A percentile compares a stretch with the other conserved stretches of the same genome.
phyloP scores from a whole-genome alignment of 345 rosid species.

The Abelmoschus esculentus region DNA sequence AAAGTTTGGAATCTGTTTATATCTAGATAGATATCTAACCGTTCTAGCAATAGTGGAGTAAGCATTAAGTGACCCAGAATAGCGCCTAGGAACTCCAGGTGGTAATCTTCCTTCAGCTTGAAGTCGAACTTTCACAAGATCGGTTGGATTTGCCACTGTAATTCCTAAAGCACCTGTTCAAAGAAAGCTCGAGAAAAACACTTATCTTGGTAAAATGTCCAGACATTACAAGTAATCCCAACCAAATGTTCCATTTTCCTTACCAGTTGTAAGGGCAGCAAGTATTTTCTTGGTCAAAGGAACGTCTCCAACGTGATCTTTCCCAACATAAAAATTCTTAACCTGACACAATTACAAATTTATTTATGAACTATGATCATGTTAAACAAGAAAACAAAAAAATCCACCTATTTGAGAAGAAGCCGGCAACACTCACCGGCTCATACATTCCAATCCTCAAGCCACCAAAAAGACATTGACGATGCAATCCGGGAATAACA shows the following conservation, averaged over 20 bases:
- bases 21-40: conserved; percentile 37
- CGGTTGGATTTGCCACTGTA: conserved; percentile 87
- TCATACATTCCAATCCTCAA: conserved; percentile 94
- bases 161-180: conserved; percentile 84
- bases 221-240: background rate
- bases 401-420: background rate
- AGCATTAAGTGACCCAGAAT: conserved; percentile 87
- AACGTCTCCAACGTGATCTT: conserved; percentile 82
- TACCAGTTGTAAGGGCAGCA: conserved; percentile 98
- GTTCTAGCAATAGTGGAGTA: conserved; percentile 86
- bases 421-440: conserved; percentile 55
- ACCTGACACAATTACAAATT: conserved; percentile 39
- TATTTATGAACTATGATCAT: background rate
- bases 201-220: background rate
- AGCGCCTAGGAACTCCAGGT: conserved; percentile 90
- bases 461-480: conserved; percentile 91
- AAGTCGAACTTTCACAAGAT: conserved; percentile 97
- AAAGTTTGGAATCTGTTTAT: conserved; percentile 7
- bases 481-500: conserved; percentile 87
- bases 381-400: conserved; percentile 7
- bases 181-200: conserved; percentile 4
- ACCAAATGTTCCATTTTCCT: conserved; percentile 17
- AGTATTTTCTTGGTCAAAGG: conserved; percentile 91
- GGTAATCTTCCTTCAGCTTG: conserved; percentile 98
- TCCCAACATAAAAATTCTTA: conserved; percentile 72